A percentile compares a stretch with the other conserved stretches of the same genome.
These are phyloP conservation scores for Theileria orientalis DNA, from an alignment of 169 alveolate genomes.

Conservation along the genomic window DNA sequence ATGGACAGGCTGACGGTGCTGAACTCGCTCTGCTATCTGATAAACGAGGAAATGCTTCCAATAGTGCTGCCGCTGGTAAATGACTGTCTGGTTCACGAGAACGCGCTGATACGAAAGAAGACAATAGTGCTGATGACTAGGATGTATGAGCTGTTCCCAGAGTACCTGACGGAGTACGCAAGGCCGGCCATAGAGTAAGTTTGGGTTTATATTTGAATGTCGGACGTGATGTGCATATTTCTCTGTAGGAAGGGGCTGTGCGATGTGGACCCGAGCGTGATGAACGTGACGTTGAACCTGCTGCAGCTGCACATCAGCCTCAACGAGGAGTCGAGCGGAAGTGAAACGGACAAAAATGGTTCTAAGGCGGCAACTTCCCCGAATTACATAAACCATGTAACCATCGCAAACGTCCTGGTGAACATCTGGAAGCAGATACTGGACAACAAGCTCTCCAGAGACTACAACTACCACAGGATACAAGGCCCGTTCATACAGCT, in stretches of 20 bases:
- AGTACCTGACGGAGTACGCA: conserved; percentile 12
- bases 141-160: conserved; percentile 74
- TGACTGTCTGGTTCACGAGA: conserved; percentile 79
- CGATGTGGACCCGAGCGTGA: conserved; percentile 93
- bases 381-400: too few species aligned
- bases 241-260: conserved; percentile 86
- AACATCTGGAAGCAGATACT: conserved; percentile 89
- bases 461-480: conserved; percentile 91
- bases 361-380: too few species aligned
- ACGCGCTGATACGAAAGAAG: conserved; percentile 89
- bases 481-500: conserved; percentile 97
- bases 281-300: conserved; percentile 89
- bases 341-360: conserved; percentile 82
- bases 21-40: conserved; percentile 83
- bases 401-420: conserved; percentile 83
- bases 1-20: conserved; percentile 89
- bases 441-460: conserved; percentile 89
- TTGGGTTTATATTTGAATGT: not conserved
- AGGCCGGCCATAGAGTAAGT: conserved; percentile 6
- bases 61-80: conserved; percentile 86
- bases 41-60: conserved; percentile 85
- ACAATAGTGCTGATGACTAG: conserved; percentile 86
- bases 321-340: conserved; percentile 69
- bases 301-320: conserved; percentile 34
- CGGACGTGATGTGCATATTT: conserved; percentile 68